A percentile compares a stretch with the other conserved stretches of the same genome.
Evolutionary conservation across 148 eudicot genomes (phyloP).

Genomic region (Pharnaceum exiguum): DNA sequence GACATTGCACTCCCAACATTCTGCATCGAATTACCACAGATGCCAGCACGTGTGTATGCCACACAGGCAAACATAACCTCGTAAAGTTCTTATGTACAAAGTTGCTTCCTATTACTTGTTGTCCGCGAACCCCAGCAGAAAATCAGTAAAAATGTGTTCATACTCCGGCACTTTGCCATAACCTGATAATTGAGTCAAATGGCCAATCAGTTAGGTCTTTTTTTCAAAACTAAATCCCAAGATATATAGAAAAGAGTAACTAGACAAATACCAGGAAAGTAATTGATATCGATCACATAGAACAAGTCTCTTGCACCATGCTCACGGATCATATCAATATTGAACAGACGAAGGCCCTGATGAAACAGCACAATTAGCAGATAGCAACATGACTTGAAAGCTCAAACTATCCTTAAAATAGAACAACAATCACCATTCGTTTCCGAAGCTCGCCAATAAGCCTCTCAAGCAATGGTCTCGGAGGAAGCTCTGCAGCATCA

Average conservation of each 20-base stretch:
- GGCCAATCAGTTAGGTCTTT: background rate
- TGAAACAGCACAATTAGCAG: background rate
- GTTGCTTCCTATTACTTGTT: conserved; percentile 38
- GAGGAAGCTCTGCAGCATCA: conserved; percentile 35
- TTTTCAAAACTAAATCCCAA: background rate
- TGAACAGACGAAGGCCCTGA: conserved; percentile 48
- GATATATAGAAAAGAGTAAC: background rate
- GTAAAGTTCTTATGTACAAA: conserved; percentile 17
- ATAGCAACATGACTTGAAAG: background rate
- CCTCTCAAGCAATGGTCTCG: conserved; percentile 32
- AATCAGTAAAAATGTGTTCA: conserved; percentile 73
- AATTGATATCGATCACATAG: conserved; percentile 49
- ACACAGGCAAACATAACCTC: background rate
- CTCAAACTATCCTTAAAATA: background rate
- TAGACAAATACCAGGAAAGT: conserved; percentile 40
- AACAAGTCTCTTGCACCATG: conserved; percentile 38
- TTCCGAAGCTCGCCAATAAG: conserved; percentile 36
- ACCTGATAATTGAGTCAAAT: conserved; percentile 38
- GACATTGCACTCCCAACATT: background rate
- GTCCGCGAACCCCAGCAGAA: conserved; percentile 41
- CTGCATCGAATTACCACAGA: conserved; percentile 5
- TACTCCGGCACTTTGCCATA: conserved; percentile 78
- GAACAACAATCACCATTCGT: conserved; percentile 24
- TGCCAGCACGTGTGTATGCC: conserved; percentile 5
- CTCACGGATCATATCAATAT: conserved; percentile 45